These are phyloP conservation scores for Andrographis paniculata DNA, from an alignment of 305 asterid genomes.

Conservation along the genomic window DNA sequence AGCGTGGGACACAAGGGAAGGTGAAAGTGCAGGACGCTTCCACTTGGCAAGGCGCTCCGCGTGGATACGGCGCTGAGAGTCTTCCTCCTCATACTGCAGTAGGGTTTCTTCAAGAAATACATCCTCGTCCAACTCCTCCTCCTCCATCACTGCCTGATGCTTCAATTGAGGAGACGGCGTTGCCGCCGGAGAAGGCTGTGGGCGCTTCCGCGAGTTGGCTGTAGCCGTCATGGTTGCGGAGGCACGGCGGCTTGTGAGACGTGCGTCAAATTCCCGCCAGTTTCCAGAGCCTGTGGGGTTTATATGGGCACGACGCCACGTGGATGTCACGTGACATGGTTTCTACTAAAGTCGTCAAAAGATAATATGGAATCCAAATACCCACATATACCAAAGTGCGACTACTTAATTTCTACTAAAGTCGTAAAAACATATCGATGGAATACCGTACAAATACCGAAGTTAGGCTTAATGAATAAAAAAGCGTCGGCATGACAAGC, in stretches of 20 bases:
- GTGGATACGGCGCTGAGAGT: constrained; percentile 45
- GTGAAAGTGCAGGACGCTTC: constrained; percentile 69
- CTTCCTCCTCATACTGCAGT: constrained; percentile 72
- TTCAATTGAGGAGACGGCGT: constrained; percentile 45
- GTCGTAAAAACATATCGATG: not conserved
- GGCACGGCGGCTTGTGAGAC: constrained; percentile 18
- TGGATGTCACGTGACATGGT: not conserved
- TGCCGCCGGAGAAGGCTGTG: constrained; percentile 31
- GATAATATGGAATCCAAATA: no score
- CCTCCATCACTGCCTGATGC: constrained; percentile 55
- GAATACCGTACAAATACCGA: no score
- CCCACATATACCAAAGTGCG: no score
- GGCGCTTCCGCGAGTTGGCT: constrained; percentile 53
- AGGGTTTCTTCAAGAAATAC: constrained; percentile 82
- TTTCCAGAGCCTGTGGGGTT: not conserved
- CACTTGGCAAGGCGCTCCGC: constrained; percentile 61
- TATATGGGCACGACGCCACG: constrained; percentile 13
- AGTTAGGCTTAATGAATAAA: constrained; percentile 6
- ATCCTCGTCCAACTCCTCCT: constrained; percentile 89
- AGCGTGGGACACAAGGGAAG: constrained; percentile 37
- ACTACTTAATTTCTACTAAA: not conserved
- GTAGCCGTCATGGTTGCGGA: constrained; percentile 40
- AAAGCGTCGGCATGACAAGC: no score
- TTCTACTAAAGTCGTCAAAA: no score
- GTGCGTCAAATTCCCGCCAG: constrained; percentile 39